phyloP scores from a whole-genome alignment of 345 rosid genomes.

The Crucihimalaya himalaica region DNA sequence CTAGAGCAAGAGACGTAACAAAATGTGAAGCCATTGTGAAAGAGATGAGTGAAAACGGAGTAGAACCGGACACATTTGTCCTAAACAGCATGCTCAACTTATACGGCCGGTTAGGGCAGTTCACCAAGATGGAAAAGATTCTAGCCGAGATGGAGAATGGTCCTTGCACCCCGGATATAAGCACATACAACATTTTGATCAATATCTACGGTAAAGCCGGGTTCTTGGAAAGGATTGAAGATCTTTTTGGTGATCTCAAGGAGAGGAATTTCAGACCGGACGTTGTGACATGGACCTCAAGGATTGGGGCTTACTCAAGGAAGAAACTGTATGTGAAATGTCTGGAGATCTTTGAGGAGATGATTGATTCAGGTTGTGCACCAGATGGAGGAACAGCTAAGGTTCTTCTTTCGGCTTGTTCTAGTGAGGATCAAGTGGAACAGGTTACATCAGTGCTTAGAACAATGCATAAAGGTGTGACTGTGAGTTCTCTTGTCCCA shows the following conservation, averaged over 20 bases:
- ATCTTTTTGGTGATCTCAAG: conserved; percentile 50
- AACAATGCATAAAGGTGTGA: conserved; percentile 66
- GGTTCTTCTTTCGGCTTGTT: conserved; percentile 80
- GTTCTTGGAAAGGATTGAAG: conserved; percentile 68
- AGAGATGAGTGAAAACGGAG: conserved; percentile 73
- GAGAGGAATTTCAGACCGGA: conserved; percentile 54
- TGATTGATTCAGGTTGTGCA: conserved; percentile 81
- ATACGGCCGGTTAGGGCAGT: conserved; percentile 78
- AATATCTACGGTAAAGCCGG: conserved; percentile 80
- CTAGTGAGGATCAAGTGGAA: conserved; percentile 70
- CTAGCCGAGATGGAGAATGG: conserved; percentile 69
- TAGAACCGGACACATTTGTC: conserved; percentile 77
- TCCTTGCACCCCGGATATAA: conserved; percentile 58
- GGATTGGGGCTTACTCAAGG: conserved; percentile 75
- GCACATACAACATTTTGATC: conserved; percentile 88
- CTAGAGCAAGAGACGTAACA: conserved; percentile 61
- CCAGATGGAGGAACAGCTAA: conserved; percentile 92
- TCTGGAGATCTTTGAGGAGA: conserved; percentile 79
- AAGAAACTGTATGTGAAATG: conserved; percentile 75
- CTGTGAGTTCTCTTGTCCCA: conserved; percentile 46
- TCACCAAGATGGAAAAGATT: conserved; percentile 74
- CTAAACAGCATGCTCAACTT: conserved; percentile 82
- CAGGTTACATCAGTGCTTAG: conserved; percentile 78
- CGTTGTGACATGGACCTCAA: conserved; percentile 94
- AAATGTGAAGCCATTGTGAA: conserved; percentile 74